Base-by-base conservation (phyloP, 2,329 filamentous ascomycete genomes). In the Colletotrichum sp. region DNA sequence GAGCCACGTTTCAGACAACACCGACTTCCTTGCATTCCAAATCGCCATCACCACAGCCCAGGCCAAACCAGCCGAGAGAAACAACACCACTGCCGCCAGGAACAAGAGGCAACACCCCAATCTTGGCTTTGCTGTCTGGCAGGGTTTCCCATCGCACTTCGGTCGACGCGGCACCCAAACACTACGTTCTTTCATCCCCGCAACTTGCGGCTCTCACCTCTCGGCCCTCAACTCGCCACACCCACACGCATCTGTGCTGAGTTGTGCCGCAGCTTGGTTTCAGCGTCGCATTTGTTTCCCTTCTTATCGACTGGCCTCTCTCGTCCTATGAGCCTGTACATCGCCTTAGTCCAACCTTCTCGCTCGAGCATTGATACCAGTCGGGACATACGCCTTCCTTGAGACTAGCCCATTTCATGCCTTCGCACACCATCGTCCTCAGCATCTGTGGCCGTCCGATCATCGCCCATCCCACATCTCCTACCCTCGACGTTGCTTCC, bases 211-310 rank as follows among this genome's bases (percentile, higher is more conserved):
- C 59, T 69, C 70, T 69, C 21, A 49, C 64, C 18, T 21, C 49
- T 36, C 71, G 70, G 59, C 15, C 65, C 34, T 74, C 44, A n/a
- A 63, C 15, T 69, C 39, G 74, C 74, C 71, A 76, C 69, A 76
- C 71, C 70, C 67, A 59, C 72, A 72, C 52, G 70, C 64, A 76
- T 76, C 70, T 74, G 74, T 76, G 74, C 74, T 74, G 70, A 69
- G 59, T 69, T 74, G 74, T 76, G 74, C 74, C 74, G 74, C 74
- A 76, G 57, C 64, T 76, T 76, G 70, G 74, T 76, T 76, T 76
- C 74, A 76, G 74, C 49, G 70, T 69, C 59, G 65, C 74, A 69
- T 60, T 69, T 69, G 74, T 76, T 76, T 74, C 74, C 70, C 36
- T 69, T 76, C 64, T 65, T 69, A 65, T 74, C 74, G 36, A 59